Evolutionary conservation across 345 rosid genomes (phyloP).

Genomic region (Cardamine resedifolia): DNA sequence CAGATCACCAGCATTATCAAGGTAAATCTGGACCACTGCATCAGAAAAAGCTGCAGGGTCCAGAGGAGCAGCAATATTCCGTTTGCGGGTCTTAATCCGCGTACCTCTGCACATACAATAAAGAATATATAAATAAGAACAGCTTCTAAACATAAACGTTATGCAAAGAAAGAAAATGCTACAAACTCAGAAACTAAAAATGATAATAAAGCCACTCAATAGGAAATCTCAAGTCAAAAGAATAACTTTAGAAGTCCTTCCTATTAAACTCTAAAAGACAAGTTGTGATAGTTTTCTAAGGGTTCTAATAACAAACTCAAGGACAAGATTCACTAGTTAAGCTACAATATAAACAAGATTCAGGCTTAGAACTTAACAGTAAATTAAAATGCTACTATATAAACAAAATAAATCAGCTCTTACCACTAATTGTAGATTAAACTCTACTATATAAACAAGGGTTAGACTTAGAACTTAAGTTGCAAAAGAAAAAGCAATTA

Average conservation of each 20-base stretch:
- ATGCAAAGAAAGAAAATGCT: neutral
- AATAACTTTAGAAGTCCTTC: neutral
- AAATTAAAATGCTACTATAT: neutral
- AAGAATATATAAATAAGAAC: neutral
- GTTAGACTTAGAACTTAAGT: neutral
- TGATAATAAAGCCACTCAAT: neutral
- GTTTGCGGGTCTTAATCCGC: slow-evolving; percentile 99
- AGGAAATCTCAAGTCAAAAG: neutral
- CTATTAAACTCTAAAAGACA: neutral
- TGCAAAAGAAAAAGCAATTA: neutral
- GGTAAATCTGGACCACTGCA: slow-evolving; percentile 98
- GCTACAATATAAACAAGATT: neutral
- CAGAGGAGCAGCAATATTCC: slow-evolving; percentile 96
- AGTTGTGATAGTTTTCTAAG: neutral
- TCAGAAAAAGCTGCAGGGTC: slow-evolving; percentile 99
- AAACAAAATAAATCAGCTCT: neutral
- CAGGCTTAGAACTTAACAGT: neutral
- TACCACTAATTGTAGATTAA: neutral
- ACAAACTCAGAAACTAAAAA: neutral
- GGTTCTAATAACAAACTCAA: neutral
- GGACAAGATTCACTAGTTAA: neutral
- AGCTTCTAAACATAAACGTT: neutral
- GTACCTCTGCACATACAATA: slow-evolving; percentile 54
- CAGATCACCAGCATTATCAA: slow-evolving; percentile 99
- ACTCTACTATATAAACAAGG: neutral